Base-by-base conservation (phyloP, 768 basidiomycete species). In the Phanerodontia chrysosporium region DNA sequence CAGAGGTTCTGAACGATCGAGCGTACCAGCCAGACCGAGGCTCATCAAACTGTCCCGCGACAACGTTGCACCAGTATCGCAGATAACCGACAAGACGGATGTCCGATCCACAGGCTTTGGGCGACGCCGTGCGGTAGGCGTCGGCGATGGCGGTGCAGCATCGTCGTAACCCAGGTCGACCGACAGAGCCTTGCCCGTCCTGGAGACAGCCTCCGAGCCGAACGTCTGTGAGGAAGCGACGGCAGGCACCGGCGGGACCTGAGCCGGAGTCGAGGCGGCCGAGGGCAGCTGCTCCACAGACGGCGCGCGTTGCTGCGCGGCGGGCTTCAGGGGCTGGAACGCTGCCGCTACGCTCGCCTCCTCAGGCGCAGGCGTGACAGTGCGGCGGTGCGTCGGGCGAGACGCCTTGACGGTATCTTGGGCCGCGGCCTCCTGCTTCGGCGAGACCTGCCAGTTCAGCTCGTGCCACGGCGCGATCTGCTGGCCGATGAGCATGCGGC, bases 381-480 rank as follows among this genome's bases (percentile, higher is more conserved):
- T 83, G 42, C 81, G 78, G 68, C 78, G 82, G 65, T 84, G 83
- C 0, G 74, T 75, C 16, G 73, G 70, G 48, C 66, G 65, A 9
- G 51, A 24, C 10, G 73, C 67, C 64, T 77, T 24, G 63, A 72
- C 16, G 60, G 58, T 58, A 7, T 4, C 22, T 9, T 22, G 32
- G 5, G 58, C 58, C 59, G 36, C 62, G 12, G 66, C 64, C 2
- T 67, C 60, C 4, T 70, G 65, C 64, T 71, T 79, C 51, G 76
- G 77, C 1, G 78, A 76, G 2, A 76, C 72, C 6, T 73, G 61
- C 62, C 69, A 67, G 39, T 78, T 73, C 6, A 85, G 69, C 7
- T 75, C 74, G 0, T 81, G 73, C 86, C 85, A 89, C 0, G 87
- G 86, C 0, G 81, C 78, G 51, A 89, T 89, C 57, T 80, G 83